Conservation (phyloP, 306 rosid species). For the Lithocarpus polystachyus region DNA sequence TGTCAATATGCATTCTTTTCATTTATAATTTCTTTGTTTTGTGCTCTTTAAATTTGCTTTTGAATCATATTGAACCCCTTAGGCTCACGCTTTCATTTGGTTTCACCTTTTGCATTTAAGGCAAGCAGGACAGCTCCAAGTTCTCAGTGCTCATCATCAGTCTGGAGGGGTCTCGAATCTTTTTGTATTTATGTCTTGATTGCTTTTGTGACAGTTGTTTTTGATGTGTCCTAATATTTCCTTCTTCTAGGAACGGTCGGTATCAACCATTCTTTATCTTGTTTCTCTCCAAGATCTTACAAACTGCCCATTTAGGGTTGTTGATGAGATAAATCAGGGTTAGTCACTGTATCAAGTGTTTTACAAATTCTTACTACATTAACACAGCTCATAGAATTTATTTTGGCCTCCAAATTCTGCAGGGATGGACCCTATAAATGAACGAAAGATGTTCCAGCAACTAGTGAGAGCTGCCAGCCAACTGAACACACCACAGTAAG, state of each 20-base stretch:
- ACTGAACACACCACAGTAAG: slow-evolving; percentile 94
- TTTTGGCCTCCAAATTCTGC: slow-evolving; percentile 16
- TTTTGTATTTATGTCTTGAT: slow-evolving; percentile 19
- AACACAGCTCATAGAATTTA: slow-evolving; percentile 6
- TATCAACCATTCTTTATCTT: slow-evolving; percentile 93
- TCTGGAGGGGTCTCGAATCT: slow-evolving; percentile 83
- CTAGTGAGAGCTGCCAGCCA: slow-evolving; percentile 96
- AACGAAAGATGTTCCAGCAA: slow-evolving; percentile 98
- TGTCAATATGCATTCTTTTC: background rate
- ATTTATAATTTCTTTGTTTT: background rate
- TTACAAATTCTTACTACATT: slow-evolving; percentile 13
- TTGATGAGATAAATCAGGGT: slow-evolving; percentile 99
- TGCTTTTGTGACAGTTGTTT: slow-evolving; percentile 1
- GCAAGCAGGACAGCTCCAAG: slow-evolving; percentile 74
- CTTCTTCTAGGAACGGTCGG: slow-evolving; percentile 72
- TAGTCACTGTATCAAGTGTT: slow-evolving; percentile 23
- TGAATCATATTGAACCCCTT: background rate
- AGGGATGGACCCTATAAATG: slow-evolving; percentile 99
- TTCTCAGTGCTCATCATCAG: slow-evolving; percentile 92
- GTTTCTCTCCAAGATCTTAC: slow-evolving; percentile 98
- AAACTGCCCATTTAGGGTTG: slow-evolving; percentile 94
- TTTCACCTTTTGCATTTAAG: slow-evolving; percentile 36
- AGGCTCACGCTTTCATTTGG: slow-evolving; percentile 15
- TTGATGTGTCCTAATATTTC: slow-evolving; percentile 16
- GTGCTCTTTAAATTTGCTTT: slow-evolving; percentile 10